Percentiles rank a stretch among this genome's conserved stretches.
Conservation (phyloP, 176 grass and related monocot species). For the Carex myosuroides region DNA sequence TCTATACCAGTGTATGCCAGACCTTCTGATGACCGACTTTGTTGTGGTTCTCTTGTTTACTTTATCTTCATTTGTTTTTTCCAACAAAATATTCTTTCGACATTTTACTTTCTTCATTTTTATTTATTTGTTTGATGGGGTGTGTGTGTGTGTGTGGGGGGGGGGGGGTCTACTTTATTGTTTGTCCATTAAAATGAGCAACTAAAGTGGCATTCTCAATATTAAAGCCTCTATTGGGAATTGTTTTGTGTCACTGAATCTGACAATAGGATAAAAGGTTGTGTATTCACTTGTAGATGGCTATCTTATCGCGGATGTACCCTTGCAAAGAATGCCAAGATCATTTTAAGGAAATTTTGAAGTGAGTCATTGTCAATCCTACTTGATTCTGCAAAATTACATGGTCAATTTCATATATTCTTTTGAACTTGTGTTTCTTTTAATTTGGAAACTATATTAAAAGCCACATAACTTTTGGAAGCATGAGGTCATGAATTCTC, state of each 20-base stretch:
- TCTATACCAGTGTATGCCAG: background rate
- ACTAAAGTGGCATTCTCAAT: background rate
- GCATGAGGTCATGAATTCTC: background rate
- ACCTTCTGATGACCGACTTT: background rate
- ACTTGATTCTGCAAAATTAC: background rate
- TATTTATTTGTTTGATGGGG: background rate
- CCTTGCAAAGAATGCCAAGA: constrained; percentile 97
- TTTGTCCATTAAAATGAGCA: background rate
- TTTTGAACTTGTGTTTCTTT: background rate
- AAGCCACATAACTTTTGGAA: background rate
- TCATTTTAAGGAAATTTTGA: constrained; percentile 94
- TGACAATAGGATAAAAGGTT: constrained; percentile 19
- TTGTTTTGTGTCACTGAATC: background rate
- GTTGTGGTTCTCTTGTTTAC: background rate
- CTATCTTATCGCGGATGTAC: constrained; percentile 76
- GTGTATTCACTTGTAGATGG: constrained; percentile 53
- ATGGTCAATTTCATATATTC: background rate
- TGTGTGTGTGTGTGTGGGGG: no score
- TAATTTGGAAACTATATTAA: background rate
- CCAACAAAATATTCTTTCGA: background rate
- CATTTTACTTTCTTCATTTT: background rate
- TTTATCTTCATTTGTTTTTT: background rate
- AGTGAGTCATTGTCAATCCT: constrained; percentile 44
- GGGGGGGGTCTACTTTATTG: background rate
- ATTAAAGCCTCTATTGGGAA: background rate